Conservation (phyloP, 2,329 filamentous ascomycete genomes). For the Aspergillus sojae region DNA sequence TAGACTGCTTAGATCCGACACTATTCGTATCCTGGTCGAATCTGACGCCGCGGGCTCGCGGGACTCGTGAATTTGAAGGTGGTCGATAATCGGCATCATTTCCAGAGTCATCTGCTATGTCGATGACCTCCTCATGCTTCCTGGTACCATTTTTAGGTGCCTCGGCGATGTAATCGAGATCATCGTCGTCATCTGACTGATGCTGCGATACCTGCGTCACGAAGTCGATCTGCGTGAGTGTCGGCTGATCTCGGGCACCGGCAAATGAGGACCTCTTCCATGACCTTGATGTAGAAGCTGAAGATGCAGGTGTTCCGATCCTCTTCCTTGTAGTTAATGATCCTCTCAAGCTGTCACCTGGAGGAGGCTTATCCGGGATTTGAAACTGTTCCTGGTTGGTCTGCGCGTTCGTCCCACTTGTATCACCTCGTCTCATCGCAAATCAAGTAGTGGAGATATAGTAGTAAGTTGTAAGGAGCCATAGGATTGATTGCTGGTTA, state of each 20-base stretch:
- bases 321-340: slow-evolving; percentile 16
- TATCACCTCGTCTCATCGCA: slow-evolving; percentile 34
- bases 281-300: slow-evolving; percentile 21
- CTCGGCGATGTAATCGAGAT: slow-evolving; percentile 36
- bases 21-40: slow-evolving; percentile 17
- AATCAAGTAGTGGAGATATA: slow-evolving; percentile 9
- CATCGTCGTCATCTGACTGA: slow-evolving; percentile 27
- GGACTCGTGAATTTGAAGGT: slow-evolving; percentile 12
- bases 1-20: slow-evolving; percentile 22
- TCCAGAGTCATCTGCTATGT: slow-evolving; percentile 29
- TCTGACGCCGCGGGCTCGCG: slow-evolving; percentile 12
- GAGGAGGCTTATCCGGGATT: slow-evolving; percentile 24
- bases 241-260: slow-evolving; percentile 37
- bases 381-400: slow-evolving; percentile 22
- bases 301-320: slow-evolving; percentile 17
- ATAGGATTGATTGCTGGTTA: slow-evolving; percentile 16
- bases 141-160: background rate
- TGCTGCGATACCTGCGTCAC: slow-evolving; percentile 29
- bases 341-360: slow-evolving; percentile 19
- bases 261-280: slow-evolving; percentile 22
- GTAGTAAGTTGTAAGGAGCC: slow-evolving; percentile 10
- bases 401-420: slow-evolving; percentile 16
- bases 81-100: slow-evolving; percentile 27
- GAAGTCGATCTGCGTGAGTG: slow-evolving; percentile 47
- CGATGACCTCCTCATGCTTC: slow-evolving; percentile 24